These are phyloP conservation scores for Aegilops tauschii DNA, from an alignment of 176 grass and related monocot species.

Conservation along the genomic window DNA sequence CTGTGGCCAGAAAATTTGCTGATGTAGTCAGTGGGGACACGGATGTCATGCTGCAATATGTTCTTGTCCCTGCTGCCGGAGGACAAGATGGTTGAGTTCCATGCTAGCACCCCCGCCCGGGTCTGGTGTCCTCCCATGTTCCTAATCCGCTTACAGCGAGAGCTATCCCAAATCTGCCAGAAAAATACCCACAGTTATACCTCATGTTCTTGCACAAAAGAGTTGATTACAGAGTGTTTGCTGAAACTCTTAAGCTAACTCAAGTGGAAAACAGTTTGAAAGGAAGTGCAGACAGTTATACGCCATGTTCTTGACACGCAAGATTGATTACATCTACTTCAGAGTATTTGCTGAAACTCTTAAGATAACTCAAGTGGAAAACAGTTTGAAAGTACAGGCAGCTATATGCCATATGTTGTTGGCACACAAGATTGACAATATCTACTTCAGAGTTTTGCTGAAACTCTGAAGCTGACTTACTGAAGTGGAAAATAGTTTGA, in stretches of 20 bases:
- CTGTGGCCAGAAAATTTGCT: slow-evolving; percentile 77
- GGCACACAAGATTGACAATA: no score
- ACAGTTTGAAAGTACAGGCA: not conserved
- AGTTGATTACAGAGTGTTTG: not conserved
- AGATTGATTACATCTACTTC: no score
- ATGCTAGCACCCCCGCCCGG: slow-evolving; percentile 72
- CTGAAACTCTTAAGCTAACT: not conserved
- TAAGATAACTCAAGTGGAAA: not conserved
- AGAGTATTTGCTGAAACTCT: no score
- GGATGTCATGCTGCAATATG: slow-evolving; percentile 89
- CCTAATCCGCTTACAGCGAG: slow-evolving; percentile 79
- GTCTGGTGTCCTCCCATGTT: slow-evolving; percentile 89
- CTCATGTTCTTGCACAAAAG: not conserved
- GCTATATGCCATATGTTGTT: no score
- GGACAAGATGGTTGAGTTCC: slow-evolving; percentile 93
- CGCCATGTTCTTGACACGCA: no score
- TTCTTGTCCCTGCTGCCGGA: slow-evolving; percentile 95
- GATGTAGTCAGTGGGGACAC: slow-evolving; percentile 70
- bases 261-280: not conserved
- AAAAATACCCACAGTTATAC: not conserved
- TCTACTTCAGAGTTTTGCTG: no score
- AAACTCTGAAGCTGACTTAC: not conserved
- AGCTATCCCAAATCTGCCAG: slow-evolving; percentile 89
- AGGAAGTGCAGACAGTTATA: not conserved
- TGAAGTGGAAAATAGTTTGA: not conserved